These are phyloP conservation scores for Corymbia calophylla DNA, from an alignment of 441 rosid species.

Conservation along the genomic window DNA sequence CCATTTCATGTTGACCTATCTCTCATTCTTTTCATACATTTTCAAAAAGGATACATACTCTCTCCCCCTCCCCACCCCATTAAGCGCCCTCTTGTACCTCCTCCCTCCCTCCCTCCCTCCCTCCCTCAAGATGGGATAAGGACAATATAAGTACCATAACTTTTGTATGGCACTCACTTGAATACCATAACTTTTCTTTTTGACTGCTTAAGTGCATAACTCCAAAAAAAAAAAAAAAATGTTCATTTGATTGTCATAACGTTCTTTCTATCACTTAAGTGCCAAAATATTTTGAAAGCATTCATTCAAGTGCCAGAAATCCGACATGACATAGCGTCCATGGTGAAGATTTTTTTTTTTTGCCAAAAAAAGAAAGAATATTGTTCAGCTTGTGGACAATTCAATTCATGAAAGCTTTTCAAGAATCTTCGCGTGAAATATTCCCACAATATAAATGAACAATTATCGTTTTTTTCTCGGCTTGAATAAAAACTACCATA, in stretches of 20 bases:
- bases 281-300: neutral
- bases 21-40: neutral
- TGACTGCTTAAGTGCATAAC: no score
- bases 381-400: no score
- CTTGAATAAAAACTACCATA: neutral
- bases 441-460: neutral
- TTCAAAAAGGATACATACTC: neutral
- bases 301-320: neutral
- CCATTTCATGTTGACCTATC: neutral
- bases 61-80: neutral
- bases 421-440: neutral
- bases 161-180: no score
- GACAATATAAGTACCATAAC: no score
- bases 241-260: no score
- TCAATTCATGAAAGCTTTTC: neutral
- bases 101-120: no score
- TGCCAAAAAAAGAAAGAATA: no score
- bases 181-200: no score
- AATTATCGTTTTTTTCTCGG: neutral
- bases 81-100: neutral
- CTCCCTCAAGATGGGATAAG: no score
- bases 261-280: no score
- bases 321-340: neutral
- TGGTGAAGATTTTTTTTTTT: neutral
- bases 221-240: no score